These are phyloP conservation scores for Piper betle DNA, from an alignment of 164 flowering plant genomes.

Conservation along the genomic window DNA sequence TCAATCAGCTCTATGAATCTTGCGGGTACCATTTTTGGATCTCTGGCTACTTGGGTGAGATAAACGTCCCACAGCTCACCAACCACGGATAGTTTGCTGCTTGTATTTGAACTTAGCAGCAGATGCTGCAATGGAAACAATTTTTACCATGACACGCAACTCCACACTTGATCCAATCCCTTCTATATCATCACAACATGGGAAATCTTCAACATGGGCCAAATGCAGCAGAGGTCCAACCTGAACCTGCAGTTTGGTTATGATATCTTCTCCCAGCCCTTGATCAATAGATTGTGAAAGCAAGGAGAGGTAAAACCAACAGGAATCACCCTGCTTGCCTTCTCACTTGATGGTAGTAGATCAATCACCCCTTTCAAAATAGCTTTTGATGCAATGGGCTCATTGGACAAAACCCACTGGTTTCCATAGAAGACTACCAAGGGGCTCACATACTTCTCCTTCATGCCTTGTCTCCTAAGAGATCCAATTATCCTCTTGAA, in stretches of 20 bases:
- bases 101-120: slow-evolving; percentile 15
- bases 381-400: slow-evolving; percentile 10
- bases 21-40: slow-evolving; percentile 33
- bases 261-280: slow-evolving; percentile 22
- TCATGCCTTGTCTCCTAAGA: slow-evolving; percentile 89
- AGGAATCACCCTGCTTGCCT: slow-evolving; percentile 48
- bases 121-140: slow-evolving; percentile 34
- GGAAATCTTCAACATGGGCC: slow-evolving; percentile 65
- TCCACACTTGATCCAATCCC: slow-evolving; percentile 37
- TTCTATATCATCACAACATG: slow-evolving; percentile 33
- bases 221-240: slow-evolving; percentile 45
- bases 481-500: slow-evolving; percentile 71
- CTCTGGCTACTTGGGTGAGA: slow-evolving; percentile 40
- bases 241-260: slow-evolving; percentile 38
- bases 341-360: slow-evolving; percentile 41
- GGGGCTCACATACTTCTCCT: slow-evolving; percentile 73
- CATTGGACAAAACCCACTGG: slow-evolving; percentile 55
- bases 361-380: slow-evolving; percentile 22
- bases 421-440: slow-evolving; percentile 74
- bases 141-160: slow-evolving; percentile 48
- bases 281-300: slow-evolving; percentile 48
- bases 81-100: slow-evolving; percentile 22
- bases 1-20: slow-evolving; percentile 65
- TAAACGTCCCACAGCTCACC: slow-evolving; percentile 77
- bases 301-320: slow-evolving; percentile 71